phyloP scores from a whole-genome alignment of 2,329 filamentous ascomycete species.

The Xylariales sp. region DNA sequence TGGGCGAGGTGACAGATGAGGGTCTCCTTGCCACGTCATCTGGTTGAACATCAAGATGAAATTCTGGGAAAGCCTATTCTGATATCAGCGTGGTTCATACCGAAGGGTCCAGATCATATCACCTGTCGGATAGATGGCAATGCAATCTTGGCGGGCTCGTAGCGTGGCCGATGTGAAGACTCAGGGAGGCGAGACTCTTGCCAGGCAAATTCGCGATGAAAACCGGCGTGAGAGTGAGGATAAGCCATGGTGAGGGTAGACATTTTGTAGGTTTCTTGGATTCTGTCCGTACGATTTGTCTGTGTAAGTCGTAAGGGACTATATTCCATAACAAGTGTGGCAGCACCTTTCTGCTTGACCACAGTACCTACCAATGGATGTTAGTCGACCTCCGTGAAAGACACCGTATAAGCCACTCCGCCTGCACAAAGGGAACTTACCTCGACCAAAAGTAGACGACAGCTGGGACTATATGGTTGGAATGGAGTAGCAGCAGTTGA shows the following conservation, averaged over 20 bases:
- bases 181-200: slow-evolving; percentile 31
- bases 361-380: slow-evolving; percentile 2
- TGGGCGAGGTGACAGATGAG: slow-evolving; percentile 31
- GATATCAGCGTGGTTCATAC: no score
- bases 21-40: slow-evolving; percentile 27
- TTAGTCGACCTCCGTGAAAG: slow-evolving; percentile 8
- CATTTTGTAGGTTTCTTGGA: slow-evolving; percentile 35
- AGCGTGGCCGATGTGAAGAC: slow-evolving; percentile 29
- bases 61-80: slow-evolving; percentile 42
- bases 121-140: slow-evolving; percentile 52
- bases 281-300: slow-evolving; percentile 21
- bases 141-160: slow-evolving; percentile 36
- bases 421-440: slow-evolving; percentile 10
- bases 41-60: slow-evolving; percentile 31
- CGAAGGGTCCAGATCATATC: slow-evolving; percentile 18
- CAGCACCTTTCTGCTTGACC: no score
- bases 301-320: slow-evolving; percentile 29
- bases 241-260: slow-evolving; percentile 45
- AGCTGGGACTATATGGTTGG: not conserved
- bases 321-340: slow-evolving; percentile 34
- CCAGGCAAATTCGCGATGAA: slow-evolving; percentile 36
- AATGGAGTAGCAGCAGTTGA: not conserved
- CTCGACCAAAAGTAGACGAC: slow-evolving; percentile 5
- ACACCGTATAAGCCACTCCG: no score
- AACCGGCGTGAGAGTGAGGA: slow-evolving; percentile 35